Base-by-base conservation (phyloP, 192 early-diverging fungal species). In the Spinellus fusiger region DNA sequence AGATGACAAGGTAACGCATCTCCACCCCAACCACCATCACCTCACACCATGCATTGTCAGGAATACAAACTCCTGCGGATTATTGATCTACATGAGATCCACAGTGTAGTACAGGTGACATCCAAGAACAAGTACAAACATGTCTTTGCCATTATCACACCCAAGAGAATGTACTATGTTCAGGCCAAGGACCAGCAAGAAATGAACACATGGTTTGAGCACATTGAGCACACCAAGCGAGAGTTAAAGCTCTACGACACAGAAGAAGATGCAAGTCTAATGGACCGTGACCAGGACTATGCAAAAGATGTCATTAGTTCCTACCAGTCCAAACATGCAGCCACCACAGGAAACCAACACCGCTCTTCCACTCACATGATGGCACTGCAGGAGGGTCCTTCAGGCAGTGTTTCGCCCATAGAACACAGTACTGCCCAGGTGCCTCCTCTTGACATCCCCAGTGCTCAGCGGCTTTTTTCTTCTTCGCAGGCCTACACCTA, bases 1-100 rank as follows among this genome's bases (percentile, higher is more conserved):
- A 65, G 88, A 89, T 63, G 84, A 85, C 23, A 89, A 88, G 76
- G 86, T 86, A 74, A 38, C 18, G 20, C 1, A 26, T 26, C 27
- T 37, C 20, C 25, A 47, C 28, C 32, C 25, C 57, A 28, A 40
- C 10, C 46, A 38, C 27, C 12, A 5, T 44, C 15, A 51, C 13
- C 22, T 23, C n/a, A n/a, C n/a, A 3, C 27, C 10, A 37, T 16
- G 18, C 7, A 29, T 58, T 40, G 8, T 18, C 27, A 89, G 82
- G 91, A 93, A 66, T 93, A 93, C 68, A 84, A 89, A 69, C 73
- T 91, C 13, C 68, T 89, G 10, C 79, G 84, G 50, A 84, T 89
- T 54, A 85, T 93, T 58, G 80, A 86, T 55, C 69, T 90, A 55
- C 67, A 81, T 29, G 85, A 87, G 52, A 68, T 93, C 22, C 82